Conservation (phyloP, 2,329 filamentous ascomycete genomes). For the Waltergamsia citrina region DNA sequence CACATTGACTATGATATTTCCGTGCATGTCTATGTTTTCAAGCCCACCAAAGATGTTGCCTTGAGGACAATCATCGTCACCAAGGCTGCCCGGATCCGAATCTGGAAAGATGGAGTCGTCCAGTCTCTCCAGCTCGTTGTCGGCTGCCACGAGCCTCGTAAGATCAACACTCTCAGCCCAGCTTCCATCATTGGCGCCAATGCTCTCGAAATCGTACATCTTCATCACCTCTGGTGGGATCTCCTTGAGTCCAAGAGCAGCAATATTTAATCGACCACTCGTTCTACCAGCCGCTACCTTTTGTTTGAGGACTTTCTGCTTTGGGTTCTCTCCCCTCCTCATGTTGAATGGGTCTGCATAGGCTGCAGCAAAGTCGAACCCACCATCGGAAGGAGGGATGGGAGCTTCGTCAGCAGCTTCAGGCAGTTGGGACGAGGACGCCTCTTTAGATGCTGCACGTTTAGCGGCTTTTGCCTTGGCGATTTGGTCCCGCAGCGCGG, state of each 20-base stretch:
- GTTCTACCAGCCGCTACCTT: conserved; percentile 64
- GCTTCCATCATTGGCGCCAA: conserved; percentile 51
- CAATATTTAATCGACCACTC: conserved; percentile 79
- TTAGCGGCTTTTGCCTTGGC: conserved; percentile 84
- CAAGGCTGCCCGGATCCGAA: conserved; percentile 34
- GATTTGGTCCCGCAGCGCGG: conserved; percentile 79
- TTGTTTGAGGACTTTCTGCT: conserved; percentile 60
- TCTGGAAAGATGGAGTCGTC: conserved; percentile 75
- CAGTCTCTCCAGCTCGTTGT: conserved; percentile 75
- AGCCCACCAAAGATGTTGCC: conserved; percentile 75
- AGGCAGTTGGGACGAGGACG: conserved; percentile 9
- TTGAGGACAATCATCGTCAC: conserved; percentile 54
- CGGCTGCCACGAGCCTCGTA: conserved; percentile 73
- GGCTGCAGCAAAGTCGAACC: conserved; percentile 39
- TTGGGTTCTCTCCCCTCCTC: conserved; percentile 43
- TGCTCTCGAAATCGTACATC: conserved; percentile 78
- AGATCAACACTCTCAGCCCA: conserved; percentile 94
- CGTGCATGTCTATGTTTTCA: conserved; percentile 76
- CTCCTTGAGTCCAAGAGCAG: conserved; percentile 68
- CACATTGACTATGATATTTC: conserved; percentile 64
- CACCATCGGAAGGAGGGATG: conserved; percentile 34
- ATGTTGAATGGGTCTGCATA: conserved; percentile 64
- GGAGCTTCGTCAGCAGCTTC: conserved; percentile 14
- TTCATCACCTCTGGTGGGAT: conserved; percentile 76
- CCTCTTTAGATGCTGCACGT: conserved; percentile 37